A percentile compares a stretch with the other conserved stretches of the same genome.
phyloP scores from a whole-genome alignment of 352 stramenopile species.

The Phytophthora pseudosyringae region DNA sequence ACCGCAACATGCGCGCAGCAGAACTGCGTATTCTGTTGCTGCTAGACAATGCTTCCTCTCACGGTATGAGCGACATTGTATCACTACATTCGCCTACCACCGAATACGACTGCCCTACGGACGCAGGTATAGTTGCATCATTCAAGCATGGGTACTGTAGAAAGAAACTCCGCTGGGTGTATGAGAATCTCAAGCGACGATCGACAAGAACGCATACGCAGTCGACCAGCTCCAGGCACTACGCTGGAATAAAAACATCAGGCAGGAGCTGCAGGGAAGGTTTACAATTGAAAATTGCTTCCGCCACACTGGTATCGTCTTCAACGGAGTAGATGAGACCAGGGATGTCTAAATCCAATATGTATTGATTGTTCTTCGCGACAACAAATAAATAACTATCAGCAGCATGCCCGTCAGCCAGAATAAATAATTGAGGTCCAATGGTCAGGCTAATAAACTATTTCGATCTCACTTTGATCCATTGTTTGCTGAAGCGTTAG shows the following conservation, averaged over 20 bases:
- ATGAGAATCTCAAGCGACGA: slow-evolving; percentile 4
- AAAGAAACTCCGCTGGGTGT: slow-evolving; percentile 2
- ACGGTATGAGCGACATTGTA: not conserved
- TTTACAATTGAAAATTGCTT: slow-evolving; percentile 20
- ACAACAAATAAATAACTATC: too few species aligned
- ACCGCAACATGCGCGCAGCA: slow-evolving; percentile 10
- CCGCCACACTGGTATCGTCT: slow-evolving; percentile 12
- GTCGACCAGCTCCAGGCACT: slow-evolving; percentile 8
- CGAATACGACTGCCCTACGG: slow-evolving; percentile 9
- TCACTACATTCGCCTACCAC: slow-evolving; percentile 11
- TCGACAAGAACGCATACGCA: not conserved
- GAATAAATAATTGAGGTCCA: too few species aligned
- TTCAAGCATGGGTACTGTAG: slow-evolving; percentile 14
- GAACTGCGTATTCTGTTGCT: slow-evolving; percentile 7
- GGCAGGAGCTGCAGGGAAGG: slow-evolving; percentile 5
- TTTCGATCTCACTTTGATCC: too few species aligned
- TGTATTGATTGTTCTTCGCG: too few species aligned
- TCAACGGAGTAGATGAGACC: slow-evolving; percentile 16
- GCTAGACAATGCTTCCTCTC: slow-evolving; percentile 7
- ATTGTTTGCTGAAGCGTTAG: too few species aligned
- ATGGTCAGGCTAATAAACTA: too few species aligned
- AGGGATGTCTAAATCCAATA: too few species aligned
- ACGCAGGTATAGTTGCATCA: slow-evolving; percentile 10
- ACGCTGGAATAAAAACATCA: slow-evolving; percentile 8
- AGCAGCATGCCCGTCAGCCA: too few species aligned